Evolutionary conservation across 2,329 filamentous ascomycete genomes (phyloP).

Genomic region (Cytospora leucostoma): DNA sequence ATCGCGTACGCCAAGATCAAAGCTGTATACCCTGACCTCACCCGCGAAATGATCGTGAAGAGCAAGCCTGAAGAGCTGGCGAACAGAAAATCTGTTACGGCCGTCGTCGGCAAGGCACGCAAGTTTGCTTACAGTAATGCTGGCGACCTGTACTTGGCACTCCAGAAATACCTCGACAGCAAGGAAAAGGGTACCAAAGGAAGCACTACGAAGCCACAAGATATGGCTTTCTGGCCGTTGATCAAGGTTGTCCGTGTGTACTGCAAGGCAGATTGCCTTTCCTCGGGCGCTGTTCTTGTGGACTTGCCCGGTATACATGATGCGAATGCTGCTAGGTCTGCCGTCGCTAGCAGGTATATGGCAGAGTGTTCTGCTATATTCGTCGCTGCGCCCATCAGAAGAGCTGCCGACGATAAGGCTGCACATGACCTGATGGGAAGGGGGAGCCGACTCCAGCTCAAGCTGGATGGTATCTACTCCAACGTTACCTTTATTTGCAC

Average conservation of each 20-base stretch:
- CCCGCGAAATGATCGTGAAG: conserved; percentile 43
- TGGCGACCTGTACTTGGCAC: conserved; percentile 17
- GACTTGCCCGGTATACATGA: conserved; percentile 62
- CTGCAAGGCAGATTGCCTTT: conserved; percentile 37
- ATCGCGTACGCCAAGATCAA: conserved; percentile 53
- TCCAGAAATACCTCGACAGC: conserved; percentile 57
- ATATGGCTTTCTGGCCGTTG: conserved; percentile 48
- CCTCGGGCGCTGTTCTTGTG: conserved; percentile 40
- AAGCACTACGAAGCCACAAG: conserved; percentile 30
- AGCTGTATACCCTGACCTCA: conserved; percentile 45
- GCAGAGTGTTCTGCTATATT: conserved; percentile 61
- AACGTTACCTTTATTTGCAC: conserved; percentile 62
- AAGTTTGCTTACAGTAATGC: conserved; percentile 1
- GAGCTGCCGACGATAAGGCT: conserved; percentile 61
- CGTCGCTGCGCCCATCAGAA: conserved; percentile 63
- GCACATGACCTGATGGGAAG: conserved; percentile 58
- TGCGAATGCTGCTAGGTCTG: conserved; percentile 59
- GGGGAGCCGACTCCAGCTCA: conserved; percentile 59
- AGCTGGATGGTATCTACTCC: conserved; percentile 57
- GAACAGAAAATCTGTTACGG: conserved; percentile 20
- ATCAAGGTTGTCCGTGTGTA: conserved; percentile 52
- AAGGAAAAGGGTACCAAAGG: conserved; percentile 43
- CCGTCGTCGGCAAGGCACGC: conserved; percentile 5
- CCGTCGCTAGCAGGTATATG: conserved; percentile 60
- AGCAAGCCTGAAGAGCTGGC: conserved; percentile 46